phyloP scores from a whole-genome alignment of 495 filamentous ascomycete genomes.

The Chlorociboria aeruginascens region DNA sequence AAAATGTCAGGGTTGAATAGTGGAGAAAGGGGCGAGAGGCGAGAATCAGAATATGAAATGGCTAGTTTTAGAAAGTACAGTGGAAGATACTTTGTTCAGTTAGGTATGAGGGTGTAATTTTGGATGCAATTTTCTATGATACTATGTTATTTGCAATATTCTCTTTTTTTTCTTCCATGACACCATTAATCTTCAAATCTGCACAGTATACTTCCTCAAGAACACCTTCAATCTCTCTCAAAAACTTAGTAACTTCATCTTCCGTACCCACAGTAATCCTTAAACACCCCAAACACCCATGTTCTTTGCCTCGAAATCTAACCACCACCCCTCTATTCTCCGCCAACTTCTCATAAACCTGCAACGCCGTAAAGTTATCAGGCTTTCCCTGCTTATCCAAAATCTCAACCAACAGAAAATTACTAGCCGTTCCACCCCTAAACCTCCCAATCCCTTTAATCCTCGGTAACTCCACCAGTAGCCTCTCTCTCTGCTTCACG shows the following conservation, averaged over 20 bases:
- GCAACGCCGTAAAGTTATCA: slow-evolving; percentile 64
- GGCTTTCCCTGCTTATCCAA: slow-evolving; percentile 59
- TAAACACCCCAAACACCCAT: slow-evolving; percentile 78
- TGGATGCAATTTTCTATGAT: slow-evolving; percentile 9
- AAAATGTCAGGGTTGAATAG: no score
- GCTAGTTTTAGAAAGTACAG: neutral
- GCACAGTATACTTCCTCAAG: slow-evolving; percentile 40
- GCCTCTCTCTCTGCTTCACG: slow-evolving; percentile 59
- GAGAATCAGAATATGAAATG: no score
- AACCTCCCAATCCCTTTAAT: slow-evolving; percentile 73
- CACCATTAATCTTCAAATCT: slow-evolving; percentile 4
- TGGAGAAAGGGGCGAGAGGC: no score
- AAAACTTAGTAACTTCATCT: slow-evolving; percentile 64
- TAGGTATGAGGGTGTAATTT: neutral
- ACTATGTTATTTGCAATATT: slow-evolving; percentile 23
- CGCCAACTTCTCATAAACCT: slow-evolving; percentile 71
- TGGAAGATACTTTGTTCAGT: neutral
- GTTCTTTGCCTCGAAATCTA: slow-evolving; percentile 83
- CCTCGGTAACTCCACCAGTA: slow-evolving; percentile 60
- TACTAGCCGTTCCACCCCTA: slow-evolving; percentile 66
- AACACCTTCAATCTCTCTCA: slow-evolving; percentile 52
- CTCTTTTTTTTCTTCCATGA: slow-evolving; percentile 25
- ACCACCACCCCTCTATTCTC: slow-evolving; percentile 87
- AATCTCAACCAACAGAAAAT: slow-evolving; percentile 86
- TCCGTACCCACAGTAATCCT: slow-evolving; percentile 90